A percentile compares a stretch with the other conserved stretches of the same genome.
Evolutionary conservation across 2,329 filamentous ascomycete species (phyloP).

Genomic region (Clonostachys rosea): DNA sequence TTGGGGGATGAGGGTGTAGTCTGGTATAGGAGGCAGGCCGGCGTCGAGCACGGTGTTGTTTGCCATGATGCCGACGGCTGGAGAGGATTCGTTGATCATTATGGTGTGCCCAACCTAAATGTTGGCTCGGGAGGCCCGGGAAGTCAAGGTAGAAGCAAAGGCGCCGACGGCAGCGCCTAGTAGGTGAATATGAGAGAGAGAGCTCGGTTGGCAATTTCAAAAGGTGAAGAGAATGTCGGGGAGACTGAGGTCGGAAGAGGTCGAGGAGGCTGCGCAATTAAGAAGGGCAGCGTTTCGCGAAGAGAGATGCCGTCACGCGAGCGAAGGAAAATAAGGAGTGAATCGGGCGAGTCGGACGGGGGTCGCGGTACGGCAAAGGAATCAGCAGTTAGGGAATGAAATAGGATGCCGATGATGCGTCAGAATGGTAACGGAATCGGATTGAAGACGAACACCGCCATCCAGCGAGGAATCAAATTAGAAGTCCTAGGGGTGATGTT

Average conservation of each 20-base stretch:
- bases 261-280: not conserved
- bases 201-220: not conserved
- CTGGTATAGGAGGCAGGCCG: slow-evolving; percentile 73
- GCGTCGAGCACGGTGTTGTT: slow-evolving; percentile 53
- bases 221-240: not conserved
- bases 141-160: no score
- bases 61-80: slow-evolving; percentile 29
- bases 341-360: not conserved
- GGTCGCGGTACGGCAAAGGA: not conserved
- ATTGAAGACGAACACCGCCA: no score
- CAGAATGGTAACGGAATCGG: no score
- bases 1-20: slow-evolving; percentile 69
- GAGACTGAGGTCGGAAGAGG: not conserved
- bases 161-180: no score
- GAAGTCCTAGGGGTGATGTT: no score
- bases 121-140: not conserved
- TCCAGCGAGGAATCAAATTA: no score
- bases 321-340: slow-evolving; percentile 2
- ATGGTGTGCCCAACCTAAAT: not conserved
- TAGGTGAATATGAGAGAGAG: not conserved
- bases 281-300: no score
- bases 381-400: no score
- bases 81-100: slow-evolving; percentile 34
- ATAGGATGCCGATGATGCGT: no score
- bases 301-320: no score